Evolutionary conservation across 164 flowering plant genomes (phyloP).

Genomic region (Pachysandra terminalis): DNA sequence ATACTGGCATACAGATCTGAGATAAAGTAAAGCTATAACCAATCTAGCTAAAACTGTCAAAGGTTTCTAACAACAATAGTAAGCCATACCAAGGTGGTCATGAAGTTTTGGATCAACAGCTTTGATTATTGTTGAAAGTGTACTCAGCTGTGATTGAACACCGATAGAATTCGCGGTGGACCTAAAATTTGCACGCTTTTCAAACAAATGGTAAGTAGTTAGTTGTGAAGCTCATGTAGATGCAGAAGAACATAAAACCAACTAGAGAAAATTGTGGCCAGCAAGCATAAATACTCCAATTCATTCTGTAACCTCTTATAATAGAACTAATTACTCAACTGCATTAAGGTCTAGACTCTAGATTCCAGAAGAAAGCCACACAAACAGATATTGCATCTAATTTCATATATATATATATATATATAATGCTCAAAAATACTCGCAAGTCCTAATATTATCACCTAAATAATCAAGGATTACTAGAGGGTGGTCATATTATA

Average conservation of each 20-base stretch:
- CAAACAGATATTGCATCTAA: too few species aligned
- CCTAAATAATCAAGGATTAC: too few species aligned
- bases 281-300: constrained; percentile 4
- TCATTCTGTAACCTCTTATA: not conserved
- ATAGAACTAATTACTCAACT: too few species aligned
- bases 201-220: constrained; percentile 15
- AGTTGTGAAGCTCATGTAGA: constrained; percentile 4
- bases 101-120: constrained; percentile 89
- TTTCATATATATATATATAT: too few species aligned
- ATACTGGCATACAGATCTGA: too few species aligned
- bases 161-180: constrained; percentile 65
- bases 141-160: constrained; percentile 75
- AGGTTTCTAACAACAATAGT: not conserved
- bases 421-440: too few species aligned
- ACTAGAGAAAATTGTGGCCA: not conserved
- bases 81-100: constrained; percentile 76
- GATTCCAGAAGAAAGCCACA: too few species aligned
- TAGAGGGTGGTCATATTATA: too few species aligned
- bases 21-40: not conserved
- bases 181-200: constrained; percentile 81
- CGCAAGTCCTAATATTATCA: too few species aligned
- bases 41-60: not conserved
- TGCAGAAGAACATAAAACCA: not conserved
- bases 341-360: too few species aligned
- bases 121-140: constrained; percentile 65